phyloP scores from a whole-genome alignment of 768 basidiomycete species.

The Phaffia tasmanica region DNA sequence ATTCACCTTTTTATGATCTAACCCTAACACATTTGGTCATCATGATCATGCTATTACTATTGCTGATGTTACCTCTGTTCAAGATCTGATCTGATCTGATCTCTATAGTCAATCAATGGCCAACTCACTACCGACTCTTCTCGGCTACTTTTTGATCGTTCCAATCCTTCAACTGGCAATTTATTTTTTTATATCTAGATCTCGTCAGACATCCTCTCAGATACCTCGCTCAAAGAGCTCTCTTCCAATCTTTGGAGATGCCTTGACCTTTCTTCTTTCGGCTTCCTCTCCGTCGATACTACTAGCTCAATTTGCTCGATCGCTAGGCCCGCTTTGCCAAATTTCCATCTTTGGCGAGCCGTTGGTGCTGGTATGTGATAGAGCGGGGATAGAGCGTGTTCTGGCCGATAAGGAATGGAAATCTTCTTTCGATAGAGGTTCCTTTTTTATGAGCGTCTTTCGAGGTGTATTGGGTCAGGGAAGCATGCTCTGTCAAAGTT shows the following conservation, averaged over 20 bases:
- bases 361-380: background rate
- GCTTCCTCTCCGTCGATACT: background rate
- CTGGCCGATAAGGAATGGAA: slow-evolving; percentile 2
- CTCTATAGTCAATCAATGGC: too few relatives aligned
- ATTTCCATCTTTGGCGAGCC: background rate
- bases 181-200: too few relatives aligned
- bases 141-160: too few relatives aligned
- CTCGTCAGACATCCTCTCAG: too few relatives aligned
- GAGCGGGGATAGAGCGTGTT: background rate
- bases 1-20: too few relatives aligned
- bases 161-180: too few relatives aligned
- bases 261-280: background rate
- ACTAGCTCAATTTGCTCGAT: background rate
- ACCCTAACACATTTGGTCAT: too few relatives aligned
- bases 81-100: too few relatives aligned
- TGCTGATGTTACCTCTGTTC: too few relatives aligned
- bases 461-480: background rate
- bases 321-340: background rate
- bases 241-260: background rate
- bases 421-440: slow-evolving; percentile 1
- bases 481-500: slow-evolving; percentile 9
- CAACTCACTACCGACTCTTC: too few relatives aligned
- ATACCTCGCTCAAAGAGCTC: background rate
- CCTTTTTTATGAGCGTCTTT: slow-evolving; percentile 3
- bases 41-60: too few relatives aligned